Base-by-base conservation (phyloP, 176 grass and related monocot genomes). In the Juncus inflexus region DNA sequence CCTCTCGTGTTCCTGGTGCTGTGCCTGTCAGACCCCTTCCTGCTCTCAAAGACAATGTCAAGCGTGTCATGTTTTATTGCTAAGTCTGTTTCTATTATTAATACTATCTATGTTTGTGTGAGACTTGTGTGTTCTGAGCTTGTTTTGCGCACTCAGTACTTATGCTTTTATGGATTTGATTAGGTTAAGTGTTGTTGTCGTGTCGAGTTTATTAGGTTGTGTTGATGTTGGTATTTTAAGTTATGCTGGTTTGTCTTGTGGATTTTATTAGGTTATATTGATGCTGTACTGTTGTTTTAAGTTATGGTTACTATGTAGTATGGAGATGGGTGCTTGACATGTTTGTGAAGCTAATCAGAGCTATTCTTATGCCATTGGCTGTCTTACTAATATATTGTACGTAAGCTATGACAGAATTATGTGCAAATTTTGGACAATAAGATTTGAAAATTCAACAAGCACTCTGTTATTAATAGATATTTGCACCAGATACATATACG, bases 41-140 rank as follows among this genome's bases (percentile, higher is more conserved):
- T 0, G 78, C 78, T 1, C 78, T 95, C 11, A 90, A 90, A 67
- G 90, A 95, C 54, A 95, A 83, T 19, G 86, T 95, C 5, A 95
- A 95, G 75, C 86, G 12, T 12, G 90, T 90, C 55, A 95, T 95
- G 90, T 95, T 90, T 65, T 95, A 95, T 54, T 95, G 90, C 55
- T 95, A 72, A 86, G 12, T 5, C 39, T 57, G 68, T 47, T 58
- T 12, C 37, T 59, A 57, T 57, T 5, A 57, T 52, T 52, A 56
- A 57, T 19, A 61, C 55, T 56, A 47, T 71, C 49, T 56, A 51
- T 38, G 9, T 15, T 40, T 61, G 37, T 58, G 62, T 43, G 13
- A 7, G 51, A 51, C 4, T 2, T 40, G 42, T 47, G 55, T 42
- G 35, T 5, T 39, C 37, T 1, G 7, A n/a, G 4, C 8, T 6